Evolutionary conservation across 768 basidiomycete species (phyloP), one percentile per base, ranked within the genome.

Genomic region (Daedaleopsis sinensis): DNA sequence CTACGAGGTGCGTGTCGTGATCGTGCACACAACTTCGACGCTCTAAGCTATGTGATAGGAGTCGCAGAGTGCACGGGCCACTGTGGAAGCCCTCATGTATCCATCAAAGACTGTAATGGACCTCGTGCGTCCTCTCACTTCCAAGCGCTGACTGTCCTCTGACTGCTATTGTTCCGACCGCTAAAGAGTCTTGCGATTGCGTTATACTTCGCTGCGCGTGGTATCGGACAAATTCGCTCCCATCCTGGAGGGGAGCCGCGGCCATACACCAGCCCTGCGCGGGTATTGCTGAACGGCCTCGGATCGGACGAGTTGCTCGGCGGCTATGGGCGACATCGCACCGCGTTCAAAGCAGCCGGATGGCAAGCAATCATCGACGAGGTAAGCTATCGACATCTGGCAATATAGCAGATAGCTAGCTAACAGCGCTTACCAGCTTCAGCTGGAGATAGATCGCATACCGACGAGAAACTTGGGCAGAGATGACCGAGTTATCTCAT

Each of bases 221-320:
- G 93, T 0, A 68, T 76, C 37, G 96, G 97, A 1, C 76, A 80
- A 52, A 68, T 91, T 0, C 79, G 82, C 36, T 66, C 65, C 12
- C 52, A 69, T 13, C 63, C 70, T 1, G 75, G 71, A n/a, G 72
- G 74, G 1, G 70, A 77, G 5, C 73, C 81, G 3, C 67, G 68
- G 19, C 76, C 79, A 8, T 96, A 97, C 74, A 80, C 76, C 0
- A 95, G 90, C 63, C 73, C 80, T 9, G 94, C 97, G 0, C 83
- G 85, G 47, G 94, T 98, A 0, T 77, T 98, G 10, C 76, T 99
- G 24, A 96, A 87, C 64, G 97, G 97, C 1, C 78, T 99, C 8
- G 97, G 97, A 0, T 93, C 97, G 1, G 97, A 99, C 70, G 97
- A 99, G 71, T 80, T 98, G 43, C 79, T 99, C 5, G 97, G 95